Conservation (phyloP, 2,329 filamentous ascomycete genomes). For the Nemania bipapillata region DNA sequence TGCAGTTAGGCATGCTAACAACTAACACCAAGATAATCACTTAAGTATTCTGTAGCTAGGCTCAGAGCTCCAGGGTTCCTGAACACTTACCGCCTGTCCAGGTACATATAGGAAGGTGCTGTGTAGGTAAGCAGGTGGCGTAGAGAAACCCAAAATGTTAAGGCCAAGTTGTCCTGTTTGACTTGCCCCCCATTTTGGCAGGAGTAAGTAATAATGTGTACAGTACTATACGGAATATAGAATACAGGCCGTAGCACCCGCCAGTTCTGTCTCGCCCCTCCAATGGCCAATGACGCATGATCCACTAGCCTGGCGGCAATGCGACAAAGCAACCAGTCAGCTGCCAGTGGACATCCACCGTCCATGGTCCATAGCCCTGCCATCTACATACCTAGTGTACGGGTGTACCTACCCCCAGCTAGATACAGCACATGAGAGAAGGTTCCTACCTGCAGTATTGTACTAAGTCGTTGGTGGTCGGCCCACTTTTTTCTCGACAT, state of each 20-base stretch:
- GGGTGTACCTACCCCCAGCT: background rate
- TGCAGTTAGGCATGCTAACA: background rate
- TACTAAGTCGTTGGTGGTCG: background rate
- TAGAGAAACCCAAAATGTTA: no score
- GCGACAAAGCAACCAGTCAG: background rate
- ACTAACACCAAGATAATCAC: no score
- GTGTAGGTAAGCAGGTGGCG: background rate
- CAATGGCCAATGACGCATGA: slow-evolving; percentile 29
- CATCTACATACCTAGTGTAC: background rate
- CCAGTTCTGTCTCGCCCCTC: slow-evolving; percentile 9
- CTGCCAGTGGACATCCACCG: background rate
- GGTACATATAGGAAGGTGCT: background rate
- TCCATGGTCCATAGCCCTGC: background rate
- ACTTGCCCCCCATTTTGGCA: slow-evolving; percentile 21
- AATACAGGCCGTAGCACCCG: background rate
- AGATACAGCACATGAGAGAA: no score
- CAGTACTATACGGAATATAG: background rate
- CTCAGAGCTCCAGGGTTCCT: background rate
- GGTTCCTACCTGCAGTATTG: background rate
- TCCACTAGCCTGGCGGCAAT: slow-evolving; percentile 25
- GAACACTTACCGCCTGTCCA: background rate
- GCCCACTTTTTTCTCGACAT: slow-evolving; percentile 44
- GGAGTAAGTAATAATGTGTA: slow-evolving; percentile 17
- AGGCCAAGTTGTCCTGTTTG: slow-evolving; percentile 41
- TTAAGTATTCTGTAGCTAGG: no score